Conservation (phyloP, 306 rosid species). For the Malus sieversii region DNA sequence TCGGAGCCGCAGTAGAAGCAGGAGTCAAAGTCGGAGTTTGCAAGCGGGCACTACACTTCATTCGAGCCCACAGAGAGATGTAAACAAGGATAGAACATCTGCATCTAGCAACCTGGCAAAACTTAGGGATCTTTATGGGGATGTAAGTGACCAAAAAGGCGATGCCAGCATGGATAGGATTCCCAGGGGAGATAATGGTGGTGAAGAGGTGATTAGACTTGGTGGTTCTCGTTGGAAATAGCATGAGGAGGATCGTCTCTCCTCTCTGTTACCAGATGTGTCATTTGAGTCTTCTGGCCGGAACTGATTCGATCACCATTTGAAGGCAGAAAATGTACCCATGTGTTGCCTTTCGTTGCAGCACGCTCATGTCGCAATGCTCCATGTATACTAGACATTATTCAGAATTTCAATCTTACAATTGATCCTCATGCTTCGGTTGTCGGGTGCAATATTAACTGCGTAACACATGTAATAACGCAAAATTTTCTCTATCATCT, state of each 20-base stretch:
- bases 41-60: constrained; percentile 44
- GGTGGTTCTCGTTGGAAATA: constrained; percentile 65
- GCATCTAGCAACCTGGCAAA: constrained; percentile 85
- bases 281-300: neutral
- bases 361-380: neutral
- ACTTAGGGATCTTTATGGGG: constrained; percentile 86
- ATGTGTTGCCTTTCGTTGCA: neutral
- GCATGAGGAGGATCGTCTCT: neutral
- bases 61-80: constrained; percentile 56
- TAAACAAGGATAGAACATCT: constrained; percentile 43
- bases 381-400: neutral
- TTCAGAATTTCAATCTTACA: neutral
- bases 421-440: neutral
- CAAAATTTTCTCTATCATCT: neutral
- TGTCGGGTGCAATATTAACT: neutral
- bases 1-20: constrained; percentile 66
- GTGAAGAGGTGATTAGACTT: constrained; percentile 86
- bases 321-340: neutral
- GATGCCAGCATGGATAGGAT: constrained; percentile 42
- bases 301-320: neutral
- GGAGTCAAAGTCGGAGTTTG: constrained; percentile 61
- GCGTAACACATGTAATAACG: constrained; percentile 1
- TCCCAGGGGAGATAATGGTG: constrained; percentile 47
- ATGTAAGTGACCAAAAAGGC: constrained; percentile 52
- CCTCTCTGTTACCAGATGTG: neutral